Percentiles rank a stretch among this genome's conserved stretches.
Conservation (phyloP, 257 asterid species). For the Solanum microdontum region DNA sequence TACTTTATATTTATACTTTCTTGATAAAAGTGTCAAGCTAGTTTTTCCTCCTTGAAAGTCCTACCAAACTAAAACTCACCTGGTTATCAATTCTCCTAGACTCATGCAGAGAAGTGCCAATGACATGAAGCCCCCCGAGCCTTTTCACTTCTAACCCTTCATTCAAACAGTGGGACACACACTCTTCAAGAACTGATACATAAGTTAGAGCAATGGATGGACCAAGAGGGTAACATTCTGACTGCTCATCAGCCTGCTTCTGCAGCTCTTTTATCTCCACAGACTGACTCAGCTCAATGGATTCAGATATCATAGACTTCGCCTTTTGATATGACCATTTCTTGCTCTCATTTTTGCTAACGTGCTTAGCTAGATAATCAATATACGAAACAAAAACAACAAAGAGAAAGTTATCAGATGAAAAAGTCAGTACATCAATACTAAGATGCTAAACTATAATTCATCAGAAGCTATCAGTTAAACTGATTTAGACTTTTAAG, state of each 20-base stretch:
- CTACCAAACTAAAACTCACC: constrained; percentile 27
- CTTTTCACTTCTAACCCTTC: constrained; percentile 93
- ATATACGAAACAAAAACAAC: not conserved
- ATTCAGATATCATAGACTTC: constrained; percentile 56
- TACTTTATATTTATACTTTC: not conserved
- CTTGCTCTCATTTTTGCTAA: constrained; percentile 71
- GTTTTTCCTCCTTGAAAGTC: constrained; percentile 1
- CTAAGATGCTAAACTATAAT: not conserved
- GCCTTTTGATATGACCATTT: constrained; percentile 64
- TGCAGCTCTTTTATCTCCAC: constrained; percentile 49
- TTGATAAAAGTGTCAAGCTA: not conserved
- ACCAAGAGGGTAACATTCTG: constrained; percentile 85
- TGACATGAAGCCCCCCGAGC: constrained; percentile 95
- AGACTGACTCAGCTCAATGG: constrained; percentile 79
- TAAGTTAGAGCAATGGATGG: constrained; percentile 85
- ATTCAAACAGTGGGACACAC: constrained; percentile 63
- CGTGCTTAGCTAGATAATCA: constrained; percentile 57
- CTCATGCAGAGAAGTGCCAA: constrained; percentile 96
- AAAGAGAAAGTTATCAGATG: not conserved
- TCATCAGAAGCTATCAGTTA: not conserved
- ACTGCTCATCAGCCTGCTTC: constrained; percentile 67
- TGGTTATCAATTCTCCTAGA: constrained; percentile 97
- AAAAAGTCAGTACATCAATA: not conserved
- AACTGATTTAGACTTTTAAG: not conserved
- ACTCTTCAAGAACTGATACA: constrained; percentile 71